phyloP scores from a whole-genome alignment of 768 basidiomycete genomes.

The Calocera cornea region DNA sequence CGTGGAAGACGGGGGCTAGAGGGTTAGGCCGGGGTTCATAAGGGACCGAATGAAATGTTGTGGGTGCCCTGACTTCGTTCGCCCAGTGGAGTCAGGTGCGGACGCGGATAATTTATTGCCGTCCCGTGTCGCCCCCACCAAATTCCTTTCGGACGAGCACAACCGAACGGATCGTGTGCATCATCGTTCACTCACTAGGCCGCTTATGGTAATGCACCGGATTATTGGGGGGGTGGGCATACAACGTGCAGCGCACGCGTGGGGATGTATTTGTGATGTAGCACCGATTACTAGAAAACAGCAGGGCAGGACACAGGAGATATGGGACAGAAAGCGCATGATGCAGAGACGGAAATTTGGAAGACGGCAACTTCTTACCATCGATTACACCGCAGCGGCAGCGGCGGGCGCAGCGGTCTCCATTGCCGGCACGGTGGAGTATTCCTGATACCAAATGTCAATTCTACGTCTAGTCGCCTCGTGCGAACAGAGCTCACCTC shows the following conservation, averaged over 20 bases:
- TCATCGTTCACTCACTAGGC: background rate
- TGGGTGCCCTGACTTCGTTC: background rate
- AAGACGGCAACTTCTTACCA: background rate
- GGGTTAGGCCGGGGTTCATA: no score
- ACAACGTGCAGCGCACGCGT: background rate
- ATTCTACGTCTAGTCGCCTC: background rate
- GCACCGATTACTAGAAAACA: background rate
- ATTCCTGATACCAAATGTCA: conserved; percentile 13
- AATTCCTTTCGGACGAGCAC: background rate
- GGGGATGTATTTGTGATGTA: background rate
- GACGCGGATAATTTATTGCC: background rate
- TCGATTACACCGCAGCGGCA: conserved; percentile 12
- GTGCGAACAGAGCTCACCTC: conserved; percentile 41
- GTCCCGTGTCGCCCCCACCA: no score
- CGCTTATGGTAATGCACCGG: background rate
- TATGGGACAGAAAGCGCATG: no score
- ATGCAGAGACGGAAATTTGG: background rate
- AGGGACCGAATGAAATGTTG: background rate
- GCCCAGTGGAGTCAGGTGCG: background rate
- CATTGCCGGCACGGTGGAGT: conserved; percentile 1
- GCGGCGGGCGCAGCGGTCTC: conserved; percentile 10
- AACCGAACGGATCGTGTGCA: background rate
- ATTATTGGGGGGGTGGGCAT: background rate
- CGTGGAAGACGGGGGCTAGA: background rate
- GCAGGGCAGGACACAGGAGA: background rate